A percentile compares a stretch with the other conserved stretches of the same genome.
Conservation (phyloP, 148 eudicot species). For the Selenicereus undatus region DNA sequence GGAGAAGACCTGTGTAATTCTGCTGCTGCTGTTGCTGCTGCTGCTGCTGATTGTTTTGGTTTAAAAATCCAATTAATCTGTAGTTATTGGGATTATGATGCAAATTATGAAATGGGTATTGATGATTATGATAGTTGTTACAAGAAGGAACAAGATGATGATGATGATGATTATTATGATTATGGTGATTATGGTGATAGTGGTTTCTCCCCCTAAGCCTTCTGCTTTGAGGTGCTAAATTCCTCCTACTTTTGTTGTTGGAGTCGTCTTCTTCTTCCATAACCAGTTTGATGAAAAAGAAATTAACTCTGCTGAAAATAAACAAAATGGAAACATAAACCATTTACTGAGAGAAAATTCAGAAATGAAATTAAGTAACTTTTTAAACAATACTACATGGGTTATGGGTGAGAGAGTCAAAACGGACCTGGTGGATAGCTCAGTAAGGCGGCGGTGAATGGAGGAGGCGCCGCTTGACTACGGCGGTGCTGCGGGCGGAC, state of each 20-base stretch:
- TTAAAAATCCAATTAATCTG: slow-evolving; percentile 35
- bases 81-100: slow-evolving; percentile 36
- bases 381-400: not conserved
- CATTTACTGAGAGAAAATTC: not conserved
- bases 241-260: slow-evolving; percentile 36
- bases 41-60: slow-evolving; percentile 43
- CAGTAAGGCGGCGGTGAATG: not conserved
- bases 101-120: slow-evolving; percentile 8
- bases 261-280: slow-evolving; percentile 64
- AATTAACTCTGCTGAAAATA: slow-evolving; percentile 7
- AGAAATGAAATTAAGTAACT: not conserved
- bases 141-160: slow-evolving; percentile 23
- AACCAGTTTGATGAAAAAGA: slow-evolving; percentile 25
- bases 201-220: slow-evolving; percentile 27
- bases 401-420: not conserved
- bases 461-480: not conserved
- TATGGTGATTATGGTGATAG: slow-evolving; percentile 15
- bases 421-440: not conserved
- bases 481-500: not conserved
- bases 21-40: slow-evolving; percentile 35
- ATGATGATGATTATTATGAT: slow-evolving; percentile 16
- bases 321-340: not conserved
- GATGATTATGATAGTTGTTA: slow-evolving; percentile 4
- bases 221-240: slow-evolving; percentile 40
- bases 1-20: slow-evolving; percentile 57